Conservation (phyloP, 148 eudicot species). For the Rhododendron ovatum region DNA sequence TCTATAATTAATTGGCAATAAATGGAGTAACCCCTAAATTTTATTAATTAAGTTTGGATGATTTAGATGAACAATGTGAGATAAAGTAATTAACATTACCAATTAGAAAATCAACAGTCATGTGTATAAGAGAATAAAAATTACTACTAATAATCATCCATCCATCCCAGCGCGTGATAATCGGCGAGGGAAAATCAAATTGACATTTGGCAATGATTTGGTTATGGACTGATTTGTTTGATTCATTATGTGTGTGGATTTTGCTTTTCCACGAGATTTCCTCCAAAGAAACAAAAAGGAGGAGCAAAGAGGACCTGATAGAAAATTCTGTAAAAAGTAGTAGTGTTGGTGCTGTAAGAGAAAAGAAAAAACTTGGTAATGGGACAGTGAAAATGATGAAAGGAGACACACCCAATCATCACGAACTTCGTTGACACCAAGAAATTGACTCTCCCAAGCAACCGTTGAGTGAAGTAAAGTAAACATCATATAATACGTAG, state of each 20-base stretch:
- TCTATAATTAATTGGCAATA: too few species aligned
- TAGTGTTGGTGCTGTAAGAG: not conserved
- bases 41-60: too few species aligned
- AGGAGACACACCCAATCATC: slow-evolving; percentile 17
- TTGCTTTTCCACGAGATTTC: slow-evolving; percentile 15
- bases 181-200: slow-evolving; percentile 5
- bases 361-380: not conserved
- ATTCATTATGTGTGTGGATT: not conserved
- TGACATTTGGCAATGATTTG: slow-evolving; percentile 1
- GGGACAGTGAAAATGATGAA: slow-evolving; percentile 4
- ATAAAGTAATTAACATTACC: too few species aligned
- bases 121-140: too few species aligned
- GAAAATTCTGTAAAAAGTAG: not conserved
- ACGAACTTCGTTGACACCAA: slow-evolving; percentile 20
- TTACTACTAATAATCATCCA: not conserved
- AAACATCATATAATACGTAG: too few species aligned
- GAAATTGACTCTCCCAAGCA: slow-evolving; percentile 26
- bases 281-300: slow-evolving; percentile 13
- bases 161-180: not conserved
- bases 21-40: too few species aligned
- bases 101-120: too few species aligned
- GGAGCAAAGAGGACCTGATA: too few species aligned
- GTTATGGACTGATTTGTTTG: not conserved
- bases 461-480: slow-evolving; percentile 15
- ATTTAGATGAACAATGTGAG: too few species aligned